phyloP scores from a whole-genome alignment of 495 filamentous ascomycete species.

The Neurospora sp. region DNA sequence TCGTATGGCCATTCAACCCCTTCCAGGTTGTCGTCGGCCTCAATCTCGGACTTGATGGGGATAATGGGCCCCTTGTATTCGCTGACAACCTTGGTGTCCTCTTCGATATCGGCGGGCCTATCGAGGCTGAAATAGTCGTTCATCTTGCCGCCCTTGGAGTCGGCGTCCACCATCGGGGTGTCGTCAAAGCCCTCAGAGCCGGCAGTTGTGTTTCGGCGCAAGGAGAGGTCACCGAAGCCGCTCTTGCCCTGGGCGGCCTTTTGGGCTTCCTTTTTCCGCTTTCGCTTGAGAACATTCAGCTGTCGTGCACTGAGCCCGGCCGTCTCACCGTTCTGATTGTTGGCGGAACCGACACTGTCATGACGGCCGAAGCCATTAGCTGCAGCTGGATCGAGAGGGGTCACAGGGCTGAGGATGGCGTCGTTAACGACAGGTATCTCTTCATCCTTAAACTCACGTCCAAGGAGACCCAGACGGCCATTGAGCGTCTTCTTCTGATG shows the following conservation, averaged over 20 bases:
- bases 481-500: slow-evolving; percentile 84
- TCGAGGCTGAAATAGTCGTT: slow-evolving; percentile 90
- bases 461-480: slow-evolving; percentile 71
- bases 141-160: slow-evolving; percentile 53
- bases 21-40: slow-evolving; percentile 60
- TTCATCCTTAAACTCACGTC: slow-evolving; percentile 70
- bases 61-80: slow-evolving; percentile 80
- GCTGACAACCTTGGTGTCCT: slow-evolving; percentile 84
- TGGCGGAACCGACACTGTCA: slow-evolving; percentile 18
- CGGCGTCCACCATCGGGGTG: slow-evolving; percentile 49
- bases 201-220: slow-evolving; percentile 51
- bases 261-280: slow-evolving; percentile 74
- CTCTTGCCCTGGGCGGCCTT: slow-evolving; percentile 54
- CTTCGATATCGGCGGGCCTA: slow-evolving; percentile 58
- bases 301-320: slow-evolving; percentile 77
- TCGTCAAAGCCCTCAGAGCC: slow-evolving; percentile 46
- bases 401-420: slow-evolving; percentile 25
- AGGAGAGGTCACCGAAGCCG: slow-evolving; percentile 81
- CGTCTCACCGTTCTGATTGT: slow-evolving; percentile 47
- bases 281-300: slow-evolving; percentile 86
- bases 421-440: slow-evolving; percentile 48
- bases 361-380: slow-evolving; percentile 34
- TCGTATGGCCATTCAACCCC: slow-evolving; percentile 92
- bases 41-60: slow-evolving; percentile 52
- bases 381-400: slow-evolving; percentile 29